Conservation (phyloP, 1,284 basidiomycete species). For the Ganoderma resinaceum region DNA sequence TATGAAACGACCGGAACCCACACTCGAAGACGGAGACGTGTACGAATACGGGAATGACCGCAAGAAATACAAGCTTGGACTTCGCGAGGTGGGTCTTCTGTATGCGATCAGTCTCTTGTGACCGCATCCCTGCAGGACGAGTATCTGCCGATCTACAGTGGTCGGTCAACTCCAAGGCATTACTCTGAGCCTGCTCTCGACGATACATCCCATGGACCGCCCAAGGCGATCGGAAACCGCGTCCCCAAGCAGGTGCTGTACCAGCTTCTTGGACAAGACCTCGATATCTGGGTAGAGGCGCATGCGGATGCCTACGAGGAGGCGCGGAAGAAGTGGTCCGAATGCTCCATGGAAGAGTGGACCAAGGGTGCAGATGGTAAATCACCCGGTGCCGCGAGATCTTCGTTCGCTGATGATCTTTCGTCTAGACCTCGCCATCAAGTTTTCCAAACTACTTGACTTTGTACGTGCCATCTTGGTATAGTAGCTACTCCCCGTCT, state of each 20-base stretch:
- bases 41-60: conserved; percentile 27
- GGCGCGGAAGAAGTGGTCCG: conserved; percentile 40
- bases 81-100: conserved; percentile 16
- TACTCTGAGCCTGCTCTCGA: conserved; percentile 8
- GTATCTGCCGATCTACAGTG: conserved; percentile 14
- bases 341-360: conserved; percentile 43
- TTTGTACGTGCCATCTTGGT: conserved; percentile 31
- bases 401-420: background rate
- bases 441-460: conserved; percentile 38
- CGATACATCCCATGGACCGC: background rate
- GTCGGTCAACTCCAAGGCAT: conserved; percentile 19
- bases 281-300: conserved; percentile 34
- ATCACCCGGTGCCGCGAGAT: background rate
- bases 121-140: conserved; percentile 25
- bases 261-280: conserved; percentile 37
- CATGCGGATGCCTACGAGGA: conserved; percentile 37
- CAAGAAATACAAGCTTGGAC: conserved; percentile 35
- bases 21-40: conserved; percentile 30
- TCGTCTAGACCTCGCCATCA: conserved; percentile 31
- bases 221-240: background rate
- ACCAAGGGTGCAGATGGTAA: conserved; percentile 40
- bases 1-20: conserved; percentile 31
- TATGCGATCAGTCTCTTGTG: background rate
- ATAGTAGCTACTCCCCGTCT: background rate
- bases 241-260: conserved; percentile 29